A percentile compares a stretch with the other conserved stretches of the same genome.
phyloP scores from a whole-genome alignment of 2,329 filamentous ascomycete species.

The Phialocephala sp. region DNA sequence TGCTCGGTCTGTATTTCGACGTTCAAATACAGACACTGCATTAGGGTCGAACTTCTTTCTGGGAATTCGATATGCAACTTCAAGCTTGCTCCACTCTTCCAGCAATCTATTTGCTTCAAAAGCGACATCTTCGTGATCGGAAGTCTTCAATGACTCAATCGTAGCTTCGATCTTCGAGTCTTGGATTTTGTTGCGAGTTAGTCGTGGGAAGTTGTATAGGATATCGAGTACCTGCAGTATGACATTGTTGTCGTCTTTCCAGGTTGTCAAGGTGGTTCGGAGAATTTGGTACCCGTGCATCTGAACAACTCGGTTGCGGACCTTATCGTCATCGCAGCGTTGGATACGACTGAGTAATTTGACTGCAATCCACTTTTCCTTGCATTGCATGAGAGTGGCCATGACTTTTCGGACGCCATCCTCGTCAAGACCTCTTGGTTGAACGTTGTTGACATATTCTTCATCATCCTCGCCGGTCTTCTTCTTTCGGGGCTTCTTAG shows the following conservation, averaged over 20 bases:
- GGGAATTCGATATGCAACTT: constrained; percentile 91
- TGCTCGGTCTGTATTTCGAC: constrained; percentile 68
- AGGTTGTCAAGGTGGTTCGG: constrained; percentile 83
- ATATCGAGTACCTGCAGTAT: constrained; percentile 89
- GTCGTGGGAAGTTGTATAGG: constrained; percentile 82
- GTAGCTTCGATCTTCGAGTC: constrained; percentile 93
- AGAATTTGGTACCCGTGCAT: constrained; percentile 98
- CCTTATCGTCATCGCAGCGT: constrained; percentile 82
- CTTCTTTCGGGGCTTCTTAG: constrained; percentile 92
- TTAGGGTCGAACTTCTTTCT: constrained; percentile 83
- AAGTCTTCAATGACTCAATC: constrained; percentile 70
- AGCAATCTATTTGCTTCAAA: constrained; percentile 74
- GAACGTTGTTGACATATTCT: constrained; percentile 90
- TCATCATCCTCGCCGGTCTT: constrained; percentile 90
- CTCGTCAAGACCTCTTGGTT: constrained; percentile 79
- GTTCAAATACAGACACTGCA: constrained; percentile 60
- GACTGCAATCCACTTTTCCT: constrained; percentile 99
- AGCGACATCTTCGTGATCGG: constrained; percentile 76
- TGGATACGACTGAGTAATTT: constrained; percentile 92
- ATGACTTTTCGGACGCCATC: constrained; percentile 91
- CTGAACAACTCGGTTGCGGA: constrained; percentile 86
- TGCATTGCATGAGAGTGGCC: constrained; percentile 95
- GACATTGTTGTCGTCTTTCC: constrained; percentile 89
- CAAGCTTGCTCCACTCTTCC: constrained; percentile 85
- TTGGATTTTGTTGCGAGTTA: constrained; percentile 96